phyloP scores from a whole-genome alignment of 2,329 filamentous ascomycete genomes.

The Lecanicillium sp. region DNA sequence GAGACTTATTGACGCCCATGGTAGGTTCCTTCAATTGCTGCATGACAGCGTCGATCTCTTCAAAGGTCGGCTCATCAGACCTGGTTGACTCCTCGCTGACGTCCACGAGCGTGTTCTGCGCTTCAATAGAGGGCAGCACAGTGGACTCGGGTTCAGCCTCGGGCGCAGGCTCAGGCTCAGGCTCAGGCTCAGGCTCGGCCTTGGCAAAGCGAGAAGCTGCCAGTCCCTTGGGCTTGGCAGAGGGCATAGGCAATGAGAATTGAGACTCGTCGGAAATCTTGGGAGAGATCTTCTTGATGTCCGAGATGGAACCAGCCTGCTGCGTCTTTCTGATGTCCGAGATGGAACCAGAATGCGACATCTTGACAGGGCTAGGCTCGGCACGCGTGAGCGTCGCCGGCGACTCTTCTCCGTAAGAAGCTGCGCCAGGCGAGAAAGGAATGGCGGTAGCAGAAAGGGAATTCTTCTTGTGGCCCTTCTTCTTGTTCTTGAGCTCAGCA shows the following conservation, averaged over 20 bases:
- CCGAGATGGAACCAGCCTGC: neutral
- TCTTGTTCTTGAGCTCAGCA: constrained; percentile 6
- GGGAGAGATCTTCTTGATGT: constrained; percentile 8
- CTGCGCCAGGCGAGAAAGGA: constrained; percentile 53
- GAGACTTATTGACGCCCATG: constrained; percentile 63
- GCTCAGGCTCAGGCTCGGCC: constrained; percentile 30
- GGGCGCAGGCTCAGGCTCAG: constrained; percentile 16
- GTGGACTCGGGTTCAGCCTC: neutral
- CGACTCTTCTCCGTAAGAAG: constrained; percentile 23
- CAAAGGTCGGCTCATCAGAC: constrained; percentile 50
- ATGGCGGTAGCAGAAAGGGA: constrained; percentile 66
- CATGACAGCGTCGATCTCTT: constrained; percentile 93
- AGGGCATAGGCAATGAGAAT: constrained; percentile 40
- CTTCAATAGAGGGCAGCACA: constrained; percentile 14
- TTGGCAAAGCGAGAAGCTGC: constrained; percentile 40
- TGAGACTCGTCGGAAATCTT: constrained; percentile 35
- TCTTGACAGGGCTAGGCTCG: constrained; percentile 5
- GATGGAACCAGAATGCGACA: neutral
- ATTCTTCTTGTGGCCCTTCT: constrained; percentile 8
- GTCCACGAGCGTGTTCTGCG: constrained; percentile 17
- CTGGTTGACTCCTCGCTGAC: constrained; percentile 18
- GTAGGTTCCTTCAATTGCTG: constrained; percentile 71
- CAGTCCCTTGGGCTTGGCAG: constrained; percentile 37
- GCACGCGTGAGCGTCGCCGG: constrained; percentile 14
- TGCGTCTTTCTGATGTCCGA: neutral